Base-by-base conservation (phyloP, 2,329 filamentous ascomycete genomes). In the Colletotrichum gloeosporioides region DNA sequence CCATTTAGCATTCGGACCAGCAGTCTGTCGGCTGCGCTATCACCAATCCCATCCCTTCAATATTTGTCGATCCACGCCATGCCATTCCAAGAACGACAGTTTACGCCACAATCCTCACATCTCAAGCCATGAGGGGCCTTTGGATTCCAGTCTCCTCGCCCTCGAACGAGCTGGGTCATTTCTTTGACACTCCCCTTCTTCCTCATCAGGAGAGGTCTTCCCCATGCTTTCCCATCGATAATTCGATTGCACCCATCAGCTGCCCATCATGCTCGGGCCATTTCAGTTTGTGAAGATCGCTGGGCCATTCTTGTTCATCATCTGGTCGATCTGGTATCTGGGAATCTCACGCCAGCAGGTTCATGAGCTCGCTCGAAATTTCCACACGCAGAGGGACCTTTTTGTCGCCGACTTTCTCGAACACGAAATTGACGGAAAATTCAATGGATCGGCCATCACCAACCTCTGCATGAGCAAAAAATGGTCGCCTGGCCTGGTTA, bases 401-500 rank as follows among this genome's bases (percentile, higher is more conserved):
- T 86, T 85, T 65, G 78, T 85, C 57, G 78, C 79, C 32, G 81
- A 83, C 77, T 85, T 84, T 49, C 76, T 86, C 22, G 77, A 80
- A 31, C 77, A 82, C 71, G 83, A 85, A 55, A 77, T 85, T 57
- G 83, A 81, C 53, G 83, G 82, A 64, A 61, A 65, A 8, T 82
- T 85, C 62, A 78, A 84, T 29, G 84, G 84, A 64, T 62, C 65
- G 8, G 79, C 79, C 68, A 82, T 86, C 39, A 65, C 76, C 22
- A 75, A 78, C 63, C 77, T 84, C 25, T 89, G 86, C 80, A 82
- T 80, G 31, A 80, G 76, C 65, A 86, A 80, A 66, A 81, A 73
- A 22, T 89, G 87, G 87, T 83, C 81, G 2, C 80, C 82, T 2
- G 85, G 84, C 6, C 78, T 89, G 49, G 80, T 89, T 25, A 83